phyloP scores from a whole-genome alignment of 2,329 filamentous ascomycete genomes.

The Ceratocystis diversiconidia region DNA sequence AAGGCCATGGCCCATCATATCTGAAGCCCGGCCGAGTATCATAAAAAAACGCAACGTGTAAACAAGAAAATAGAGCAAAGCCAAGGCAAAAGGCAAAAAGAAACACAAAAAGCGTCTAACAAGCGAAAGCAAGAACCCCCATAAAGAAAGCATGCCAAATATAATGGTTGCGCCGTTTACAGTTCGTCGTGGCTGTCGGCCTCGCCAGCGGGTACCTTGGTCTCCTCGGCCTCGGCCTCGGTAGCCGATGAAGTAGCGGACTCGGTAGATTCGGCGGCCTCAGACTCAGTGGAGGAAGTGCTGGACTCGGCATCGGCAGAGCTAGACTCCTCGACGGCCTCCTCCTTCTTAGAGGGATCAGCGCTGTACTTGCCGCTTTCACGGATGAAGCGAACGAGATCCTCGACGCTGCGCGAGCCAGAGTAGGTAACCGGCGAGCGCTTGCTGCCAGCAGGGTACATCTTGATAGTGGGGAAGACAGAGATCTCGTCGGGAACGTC shows the following conservation, averaged over 20 bases:
- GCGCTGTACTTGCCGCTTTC: constrained; percentile 88
- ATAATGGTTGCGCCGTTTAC: constrained; percentile 34
- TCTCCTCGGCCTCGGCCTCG: constrained; percentile 29
- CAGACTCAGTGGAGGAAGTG: constrained; percentile 33
- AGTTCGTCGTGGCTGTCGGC: constrained; percentile 54
- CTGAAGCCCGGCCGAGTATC: constrained; percentile 9
- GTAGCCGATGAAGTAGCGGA: constrained; percentile 26
- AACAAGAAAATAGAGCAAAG: background rate
- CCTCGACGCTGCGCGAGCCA: constrained; percentile 77
- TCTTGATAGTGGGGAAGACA: constrained; percentile 98
- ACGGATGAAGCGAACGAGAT: constrained; percentile 81
- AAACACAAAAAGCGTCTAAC: constrained; percentile 8
- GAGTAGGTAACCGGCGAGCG: constrained; percentile 70
- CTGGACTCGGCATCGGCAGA: constrained; percentile 25
- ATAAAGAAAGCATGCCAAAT: no score
- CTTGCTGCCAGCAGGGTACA: constrained; percentile 87
- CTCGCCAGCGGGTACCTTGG: constrained; percentile 25
- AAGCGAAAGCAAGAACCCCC: background rate
- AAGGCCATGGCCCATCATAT: constrained; percentile 13
- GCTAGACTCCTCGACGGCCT: constrained; percentile 36
- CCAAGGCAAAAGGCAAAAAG: constrained; percentile 10
- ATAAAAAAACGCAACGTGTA: constrained; percentile 4
- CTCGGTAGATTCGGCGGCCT: constrained; percentile 30
- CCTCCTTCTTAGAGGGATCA: constrained; percentile 42
- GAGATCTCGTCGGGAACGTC: constrained; percentile 93